These are phyloP conservation scores for Salvia splendens DNA, from an alignment of 257 asterid species.

Conservation along the genomic window DNA sequence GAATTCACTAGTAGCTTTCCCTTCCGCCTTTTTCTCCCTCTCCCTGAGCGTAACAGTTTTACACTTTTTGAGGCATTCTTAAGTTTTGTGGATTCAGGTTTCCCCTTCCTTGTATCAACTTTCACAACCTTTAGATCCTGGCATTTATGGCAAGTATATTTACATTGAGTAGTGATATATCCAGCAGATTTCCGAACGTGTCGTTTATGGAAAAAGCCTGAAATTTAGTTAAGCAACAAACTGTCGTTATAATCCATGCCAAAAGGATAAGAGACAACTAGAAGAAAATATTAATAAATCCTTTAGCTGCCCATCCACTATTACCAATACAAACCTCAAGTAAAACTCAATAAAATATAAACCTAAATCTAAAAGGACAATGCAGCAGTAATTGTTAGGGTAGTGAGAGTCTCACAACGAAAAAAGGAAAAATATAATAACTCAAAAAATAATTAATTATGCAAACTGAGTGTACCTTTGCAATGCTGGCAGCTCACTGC, in stretches of 20 bases:
- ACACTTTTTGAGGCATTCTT: constrained; percentile 47
- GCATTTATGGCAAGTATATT: constrained; percentile 73
- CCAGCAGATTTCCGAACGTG: constrained; percentile 66
- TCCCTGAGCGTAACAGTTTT: constrained; percentile 43
- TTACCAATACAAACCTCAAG: background rate
- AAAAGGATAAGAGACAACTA: constrained; percentile 23
- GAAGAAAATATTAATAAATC: constrained; percentile 25
- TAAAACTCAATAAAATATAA: background rate
- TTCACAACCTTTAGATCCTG: constrained; percentile 43
- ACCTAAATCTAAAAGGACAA: constrained; percentile 3
- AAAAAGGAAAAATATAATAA: constrained; percentile 24
- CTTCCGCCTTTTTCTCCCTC: constrained; percentile 46
- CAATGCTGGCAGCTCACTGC: constrained; percentile 84
- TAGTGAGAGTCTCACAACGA: constrained; percentile 10
- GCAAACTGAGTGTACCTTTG: constrained; percentile 54
- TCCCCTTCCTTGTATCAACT: constrained; percentile 42
- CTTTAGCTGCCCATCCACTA: constrained; percentile 7
- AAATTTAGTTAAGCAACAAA: constrained; percentile 30
- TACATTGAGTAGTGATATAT: constrained; percentile 41
- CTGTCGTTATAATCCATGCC: constrained; percentile 22
- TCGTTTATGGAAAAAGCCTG: constrained; percentile 79
- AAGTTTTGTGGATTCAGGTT: constrained; percentile 34
- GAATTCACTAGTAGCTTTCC: constrained; percentile 45
- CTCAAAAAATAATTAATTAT: constrained; percentile 19
- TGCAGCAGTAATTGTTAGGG: constrained; percentile 18